A percentile compares a stretch with the other conserved stretches of the same genome.
Evolutionary conservation across 768 basidiomycete genomes (phyloP).

Genomic region (Lentinula boryana): DNA sequence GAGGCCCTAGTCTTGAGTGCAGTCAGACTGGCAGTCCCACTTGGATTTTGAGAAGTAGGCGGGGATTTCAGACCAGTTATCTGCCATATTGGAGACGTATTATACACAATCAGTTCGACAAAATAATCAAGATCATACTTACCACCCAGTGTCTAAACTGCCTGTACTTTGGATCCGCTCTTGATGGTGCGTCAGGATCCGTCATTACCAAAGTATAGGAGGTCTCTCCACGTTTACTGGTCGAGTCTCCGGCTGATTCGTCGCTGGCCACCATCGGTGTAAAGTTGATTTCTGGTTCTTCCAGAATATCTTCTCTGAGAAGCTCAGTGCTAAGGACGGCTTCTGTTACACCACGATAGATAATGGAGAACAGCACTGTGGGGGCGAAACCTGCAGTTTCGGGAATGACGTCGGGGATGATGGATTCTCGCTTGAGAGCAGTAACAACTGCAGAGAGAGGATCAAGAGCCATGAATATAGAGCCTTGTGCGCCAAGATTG

Average conservation of each 20-base stretch:
- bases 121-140: constrained; percentile 9
- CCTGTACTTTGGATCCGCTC: constrained; percentile 38
- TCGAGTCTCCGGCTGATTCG: neutral
- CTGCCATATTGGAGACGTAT: constrained; percentile 11
- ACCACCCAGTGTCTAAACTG: constrained; percentile 58
- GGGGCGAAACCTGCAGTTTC: constrained; percentile 23
- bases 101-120: neutral
- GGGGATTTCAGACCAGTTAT: constrained; percentile 31
- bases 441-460: constrained; percentile 26
- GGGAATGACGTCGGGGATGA: constrained; percentile 44
- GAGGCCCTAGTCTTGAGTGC: constrained; percentile 39
- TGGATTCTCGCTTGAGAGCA: constrained; percentile 27
- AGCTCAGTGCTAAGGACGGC: constrained; percentile 25
- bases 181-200: constrained; percentile 55
- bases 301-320: constrained; percentile 27
- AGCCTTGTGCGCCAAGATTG: too few relatives aligned
- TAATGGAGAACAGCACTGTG: constrained; percentile 36
- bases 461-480: constrained; percentile 14
- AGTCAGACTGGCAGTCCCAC: constrained; percentile 23
- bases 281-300: constrained; percentile 46
- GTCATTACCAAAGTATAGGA: constrained; percentile 52
- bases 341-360: constrained; percentile 35
- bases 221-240: constrained; percentile 17
- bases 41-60: constrained; percentile 10
- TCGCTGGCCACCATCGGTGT: constrained; percentile 25